phyloP scores from a whole-genome alignment of 148 eudicot species.

The Rheum nobile region DNA sequence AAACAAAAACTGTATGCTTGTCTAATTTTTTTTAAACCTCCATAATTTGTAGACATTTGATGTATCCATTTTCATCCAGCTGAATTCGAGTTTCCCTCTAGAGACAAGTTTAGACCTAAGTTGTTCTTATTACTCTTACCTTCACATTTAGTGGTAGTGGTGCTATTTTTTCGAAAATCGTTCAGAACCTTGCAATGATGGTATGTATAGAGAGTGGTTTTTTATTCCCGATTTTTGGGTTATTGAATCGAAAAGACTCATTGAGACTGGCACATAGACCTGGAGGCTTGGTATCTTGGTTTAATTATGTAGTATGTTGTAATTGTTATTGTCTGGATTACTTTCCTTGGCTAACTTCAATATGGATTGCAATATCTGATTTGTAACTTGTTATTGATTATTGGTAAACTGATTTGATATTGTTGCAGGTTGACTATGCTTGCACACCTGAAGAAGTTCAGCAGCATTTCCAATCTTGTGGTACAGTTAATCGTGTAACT shows the following conservation, averaged over 20 bases:
- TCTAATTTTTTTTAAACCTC: background rate
- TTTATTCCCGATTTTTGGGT: background rate
- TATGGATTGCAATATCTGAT: background rate
- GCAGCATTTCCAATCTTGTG: conserved; percentile 71
- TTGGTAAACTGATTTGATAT: background rate
- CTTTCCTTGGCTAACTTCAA: background rate
- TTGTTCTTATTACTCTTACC: background rate
- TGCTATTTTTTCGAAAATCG: background rate
- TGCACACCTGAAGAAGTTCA: conserved; percentile 79
- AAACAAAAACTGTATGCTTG: background rate
- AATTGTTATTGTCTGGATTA: background rate
- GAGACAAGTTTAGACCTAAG: background rate
- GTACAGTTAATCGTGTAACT: conserved; percentile 67
- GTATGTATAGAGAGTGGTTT: background rate
- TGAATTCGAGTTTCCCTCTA: background rate
- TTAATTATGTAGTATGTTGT: background rate
- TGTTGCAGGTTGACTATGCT: conserved; percentile 58
- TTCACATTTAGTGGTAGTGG: background rate
- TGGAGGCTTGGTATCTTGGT: background rate
- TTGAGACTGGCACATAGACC: background rate
- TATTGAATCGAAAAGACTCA: background rate
- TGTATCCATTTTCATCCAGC: background rate
- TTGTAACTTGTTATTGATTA: background rate
- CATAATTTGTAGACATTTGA: background rate
- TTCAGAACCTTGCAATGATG: background rate